Conservation (phyloP, 441 rosid species). For the Cnidoscolus chayamansa region DNA sequence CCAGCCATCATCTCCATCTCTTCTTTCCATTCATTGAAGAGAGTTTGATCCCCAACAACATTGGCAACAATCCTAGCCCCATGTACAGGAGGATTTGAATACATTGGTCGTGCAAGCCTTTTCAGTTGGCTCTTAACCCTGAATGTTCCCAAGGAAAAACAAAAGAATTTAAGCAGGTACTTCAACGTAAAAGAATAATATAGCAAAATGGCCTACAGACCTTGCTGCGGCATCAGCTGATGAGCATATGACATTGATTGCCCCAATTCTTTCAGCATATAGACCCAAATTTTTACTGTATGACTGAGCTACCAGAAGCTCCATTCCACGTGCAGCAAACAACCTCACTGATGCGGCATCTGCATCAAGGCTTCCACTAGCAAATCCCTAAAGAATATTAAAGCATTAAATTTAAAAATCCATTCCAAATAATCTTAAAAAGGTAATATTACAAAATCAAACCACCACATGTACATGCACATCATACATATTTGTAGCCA, state of each 20-base stretch:
- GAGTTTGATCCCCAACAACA: constrained; percentile 76
- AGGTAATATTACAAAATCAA: neutral
- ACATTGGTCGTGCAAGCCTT: constrained; percentile 94
- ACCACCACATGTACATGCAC: neutral
- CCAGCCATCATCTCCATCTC: constrained; percentile 99
- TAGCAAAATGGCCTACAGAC: constrained; percentile 28
- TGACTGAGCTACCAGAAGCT: constrained; percentile 91
- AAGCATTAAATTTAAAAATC: constrained; percentile 9
- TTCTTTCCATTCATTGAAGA: constrained; percentile 81
- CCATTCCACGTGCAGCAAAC: constrained; percentile 84
- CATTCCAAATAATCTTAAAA: neutral
- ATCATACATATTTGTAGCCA: constrained; percentile 4
- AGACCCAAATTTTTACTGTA: constrained; percentile 96
- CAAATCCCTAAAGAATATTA: constrained; percentile 66
- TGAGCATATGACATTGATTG: constrained; percentile 84
- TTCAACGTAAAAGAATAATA: neutral
- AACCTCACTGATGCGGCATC: constrained; percentile 90
- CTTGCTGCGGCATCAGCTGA: constrained; percentile 84
- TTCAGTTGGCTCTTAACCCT: constrained; percentile 98
- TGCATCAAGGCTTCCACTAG: constrained; percentile 93
- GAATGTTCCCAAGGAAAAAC: constrained; percentile 20
- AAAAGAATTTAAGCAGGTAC: neutral
- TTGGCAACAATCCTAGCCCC: constrained; percentile 93
- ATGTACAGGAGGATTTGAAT: constrained; percentile 93
- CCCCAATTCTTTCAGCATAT: constrained; percentile 91